These are phyloP conservation scores for Nadsonia commutata DNA, from an alignment of 1,139 yeast species.

Conservation along the genomic window DNA sequence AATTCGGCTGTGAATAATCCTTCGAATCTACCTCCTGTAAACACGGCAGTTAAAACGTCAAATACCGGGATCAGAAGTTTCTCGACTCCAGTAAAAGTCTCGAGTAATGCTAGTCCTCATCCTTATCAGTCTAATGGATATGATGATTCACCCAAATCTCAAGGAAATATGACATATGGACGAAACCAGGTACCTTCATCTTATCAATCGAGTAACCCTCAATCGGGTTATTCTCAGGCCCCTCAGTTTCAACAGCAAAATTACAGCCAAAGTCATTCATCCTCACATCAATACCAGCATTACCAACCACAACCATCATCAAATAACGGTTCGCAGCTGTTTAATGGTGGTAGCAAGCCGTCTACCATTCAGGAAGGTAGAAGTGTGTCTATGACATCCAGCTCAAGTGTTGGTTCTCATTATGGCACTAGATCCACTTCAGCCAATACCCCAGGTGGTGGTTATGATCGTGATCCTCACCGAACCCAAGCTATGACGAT, in stretches of 20 bases:
- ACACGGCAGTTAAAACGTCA: not conserved
- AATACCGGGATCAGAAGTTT: not conserved
- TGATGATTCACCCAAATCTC: not conserved
- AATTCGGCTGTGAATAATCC: too few relatives aligned
- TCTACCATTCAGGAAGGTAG: constrained; percentile 7
- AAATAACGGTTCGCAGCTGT: not conserved
- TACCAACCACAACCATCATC: constrained; percentile 4
- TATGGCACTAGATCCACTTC: constrained; percentile 2
- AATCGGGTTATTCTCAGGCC: not conserved
- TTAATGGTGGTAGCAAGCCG: constrained; percentile 2
- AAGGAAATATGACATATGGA: too few relatives aligned
- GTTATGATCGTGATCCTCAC: constrained; percentile 13
- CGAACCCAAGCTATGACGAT: constrained; percentile 17
- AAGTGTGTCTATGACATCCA: constrained; percentile 15
- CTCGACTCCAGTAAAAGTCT: not conserved
- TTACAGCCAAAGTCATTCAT: not conserved
- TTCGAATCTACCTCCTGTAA: not conserved
- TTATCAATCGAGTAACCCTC: not conserved
- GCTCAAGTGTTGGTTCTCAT: constrained; percentile 1
- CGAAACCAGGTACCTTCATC: not conserved
- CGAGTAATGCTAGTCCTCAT: not conserved
- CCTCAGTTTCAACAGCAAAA: constrained; percentile 1
- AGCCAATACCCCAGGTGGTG: constrained; percentile 1
- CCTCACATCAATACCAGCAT: not conserved
- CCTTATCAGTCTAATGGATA: not conserved